phyloP scores from a whole-genome alignment of 2,329 filamentous ascomycete genomes.

The Colletotrichum sp. region DNA sequence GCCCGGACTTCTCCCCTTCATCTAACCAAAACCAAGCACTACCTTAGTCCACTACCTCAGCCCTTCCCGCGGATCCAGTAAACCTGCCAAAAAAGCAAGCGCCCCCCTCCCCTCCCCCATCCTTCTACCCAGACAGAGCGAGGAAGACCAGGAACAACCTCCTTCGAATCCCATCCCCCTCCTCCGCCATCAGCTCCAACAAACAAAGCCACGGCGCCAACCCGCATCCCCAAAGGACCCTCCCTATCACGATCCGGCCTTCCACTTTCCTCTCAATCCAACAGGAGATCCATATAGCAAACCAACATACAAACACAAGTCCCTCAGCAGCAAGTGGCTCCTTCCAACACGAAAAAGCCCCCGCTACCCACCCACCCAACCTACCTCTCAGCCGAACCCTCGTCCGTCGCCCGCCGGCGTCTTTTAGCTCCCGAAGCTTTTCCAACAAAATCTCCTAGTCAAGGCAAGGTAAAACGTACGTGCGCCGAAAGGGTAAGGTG shows the following conservation, averaged over 20 bases:
- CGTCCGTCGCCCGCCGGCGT: not conserved
- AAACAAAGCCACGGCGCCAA: constrained; percentile 3
- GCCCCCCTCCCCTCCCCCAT: not conserved
- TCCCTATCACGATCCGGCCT: not conserved
- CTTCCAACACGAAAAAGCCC: not conserved
- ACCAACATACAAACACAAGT: not conserved
- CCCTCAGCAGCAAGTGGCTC: too few relatives aligned
- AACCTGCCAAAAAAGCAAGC: not conserved
- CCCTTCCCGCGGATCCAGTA: not conserved
- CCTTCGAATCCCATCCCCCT: not conserved
- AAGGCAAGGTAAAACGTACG: not conserved
- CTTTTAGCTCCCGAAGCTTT: not conserved
- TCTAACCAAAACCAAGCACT: not conserved
- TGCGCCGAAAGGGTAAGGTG: not conserved
- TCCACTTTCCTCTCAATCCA: not conserved
- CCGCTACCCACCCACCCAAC: not conserved
- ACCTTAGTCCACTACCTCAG: not conserved
- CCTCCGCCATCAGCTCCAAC: not conserved
- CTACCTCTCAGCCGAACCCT: not conserved
- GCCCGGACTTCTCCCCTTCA: not conserved
- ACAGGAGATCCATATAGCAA: not conserved
- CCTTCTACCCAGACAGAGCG: not conserved
- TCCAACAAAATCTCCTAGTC: not conserved
- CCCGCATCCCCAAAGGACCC: not conserved
- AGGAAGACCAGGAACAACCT: not conserved